Percentiles rank a stretch among this genome's conserved stretches.
These are phyloP conservation scores for Diplodia seriata DNA, from an alignment of 2,329 filamentous ascomycete genomes.

Conservation along the genomic window DNA sequence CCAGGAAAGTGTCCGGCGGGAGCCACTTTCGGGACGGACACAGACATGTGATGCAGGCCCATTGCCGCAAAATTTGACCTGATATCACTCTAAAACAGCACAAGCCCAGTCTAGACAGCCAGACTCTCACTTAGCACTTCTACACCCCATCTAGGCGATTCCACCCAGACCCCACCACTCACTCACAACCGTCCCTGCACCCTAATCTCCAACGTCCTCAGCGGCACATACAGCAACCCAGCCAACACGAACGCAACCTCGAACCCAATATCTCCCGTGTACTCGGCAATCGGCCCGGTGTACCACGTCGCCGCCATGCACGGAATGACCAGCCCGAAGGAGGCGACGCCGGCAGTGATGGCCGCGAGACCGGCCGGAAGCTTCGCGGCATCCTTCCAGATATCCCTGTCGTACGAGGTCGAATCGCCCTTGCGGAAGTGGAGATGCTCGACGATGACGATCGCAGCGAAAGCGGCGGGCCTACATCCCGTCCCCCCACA, in stretches of 20 bases:
- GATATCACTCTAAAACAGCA: too few relatives aligned
- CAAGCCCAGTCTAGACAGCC: too few relatives aligned
- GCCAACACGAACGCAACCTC: slow-evolving; percentile 65
- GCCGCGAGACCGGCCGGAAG: slow-evolving; percentile 53
- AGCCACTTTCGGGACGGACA: too few relatives aligned
- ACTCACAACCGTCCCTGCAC: background rate
- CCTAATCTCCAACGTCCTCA: slow-evolving; percentile 50
- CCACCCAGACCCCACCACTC: too few relatives aligned
- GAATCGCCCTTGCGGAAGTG: slow-evolving; percentile 46
- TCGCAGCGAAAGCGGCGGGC: slow-evolving; percentile 43
- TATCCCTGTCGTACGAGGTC: slow-evolving; percentile 47
- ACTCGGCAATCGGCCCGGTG: slow-evolving; percentile 65
- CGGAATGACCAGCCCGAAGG: slow-evolving; percentile 61
- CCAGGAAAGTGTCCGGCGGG: too few relatives aligned
- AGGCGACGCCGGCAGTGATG: slow-evolving; percentile 46
- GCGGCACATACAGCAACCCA: slow-evolving; percentile 53
- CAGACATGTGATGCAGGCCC: too few relatives aligned
- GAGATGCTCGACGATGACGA: slow-evolving; percentile 48
- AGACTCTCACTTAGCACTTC: too few relatives aligned
- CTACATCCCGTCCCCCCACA: background rate
- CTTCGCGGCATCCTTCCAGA: slow-evolving; percentile 50
- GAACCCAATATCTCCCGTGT: slow-evolving; percentile 70
- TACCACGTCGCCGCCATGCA: slow-evolving; percentile 69
- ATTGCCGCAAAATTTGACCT: too few relatives aligned
- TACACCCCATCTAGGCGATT: too few relatives aligned